These are phyloP conservation scores for Kwoniella bestiolae DNA, from an alignment of 768 basidiomycete genomes.

Conservation along the genomic window DNA sequence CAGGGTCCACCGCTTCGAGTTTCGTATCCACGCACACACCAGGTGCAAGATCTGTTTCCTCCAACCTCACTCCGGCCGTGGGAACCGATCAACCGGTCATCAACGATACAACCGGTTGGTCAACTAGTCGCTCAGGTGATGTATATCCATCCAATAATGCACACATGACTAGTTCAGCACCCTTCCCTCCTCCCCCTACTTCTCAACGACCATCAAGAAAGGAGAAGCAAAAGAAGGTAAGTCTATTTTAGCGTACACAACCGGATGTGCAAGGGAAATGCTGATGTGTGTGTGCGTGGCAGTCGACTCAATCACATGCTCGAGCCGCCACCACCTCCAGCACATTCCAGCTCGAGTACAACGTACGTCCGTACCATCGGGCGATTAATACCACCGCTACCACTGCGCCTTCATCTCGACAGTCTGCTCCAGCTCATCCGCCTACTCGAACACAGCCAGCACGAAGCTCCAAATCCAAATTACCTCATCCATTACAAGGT, in stretches of 20 bases:
- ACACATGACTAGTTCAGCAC: background rate
- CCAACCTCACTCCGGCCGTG: background rate
- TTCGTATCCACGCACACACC: background rate
- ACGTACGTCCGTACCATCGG: constrained; percentile 12
- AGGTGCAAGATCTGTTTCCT: background rate
- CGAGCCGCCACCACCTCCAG: background rate
- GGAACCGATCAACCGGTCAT: constrained; percentile 11
- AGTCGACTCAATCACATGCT: background rate
- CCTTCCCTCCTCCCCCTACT: background rate
- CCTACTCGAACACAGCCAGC: constrained; percentile 1
- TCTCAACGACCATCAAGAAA: constrained; percentile 1
- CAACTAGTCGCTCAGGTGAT: background rate
- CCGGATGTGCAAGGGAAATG: too few relatives aligned
- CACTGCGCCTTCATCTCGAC: background rate
- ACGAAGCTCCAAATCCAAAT: background rate
- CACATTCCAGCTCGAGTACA: constrained; percentile 10
- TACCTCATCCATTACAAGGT: constrained; percentile 15
- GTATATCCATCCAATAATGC: background rate
- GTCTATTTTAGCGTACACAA: too few relatives aligned
- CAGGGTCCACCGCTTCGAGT: constrained; percentile 3
- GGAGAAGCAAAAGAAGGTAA: constrained; percentile 1
- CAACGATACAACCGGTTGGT: background rate
- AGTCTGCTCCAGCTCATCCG: background rate
- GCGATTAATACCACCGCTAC: background rate
- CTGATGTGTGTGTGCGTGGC: background rate